Conservation (phyloP, 768 basidiomycete genomes). For the Dentipellis sp. region DNA sequence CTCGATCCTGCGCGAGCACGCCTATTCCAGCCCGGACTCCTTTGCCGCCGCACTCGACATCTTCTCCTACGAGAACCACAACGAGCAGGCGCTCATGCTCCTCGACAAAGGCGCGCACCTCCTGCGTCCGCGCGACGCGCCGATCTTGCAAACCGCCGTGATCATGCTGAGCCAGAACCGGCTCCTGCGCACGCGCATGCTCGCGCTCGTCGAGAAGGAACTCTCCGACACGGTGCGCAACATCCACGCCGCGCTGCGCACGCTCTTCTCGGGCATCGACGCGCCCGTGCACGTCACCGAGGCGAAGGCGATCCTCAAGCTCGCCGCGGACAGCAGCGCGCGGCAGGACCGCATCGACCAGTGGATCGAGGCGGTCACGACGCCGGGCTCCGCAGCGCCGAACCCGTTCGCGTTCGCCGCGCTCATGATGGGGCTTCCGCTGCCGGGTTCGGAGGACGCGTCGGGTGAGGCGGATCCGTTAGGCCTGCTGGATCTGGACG, state of each 20-base stretch:
- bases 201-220: slow-evolving; percentile 43
- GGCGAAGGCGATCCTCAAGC: slow-evolving; percentile 35
- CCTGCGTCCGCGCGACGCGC: slow-evolving; percentile 50
- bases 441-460: slow-evolving; percentile 27
- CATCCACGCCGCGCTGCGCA: slow-evolving; percentile 33
- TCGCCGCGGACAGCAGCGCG: slow-evolving; percentile 27
- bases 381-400: slow-evolving; percentile 26
- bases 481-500: slow-evolving; percentile 42
- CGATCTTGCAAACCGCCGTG: slow-evolving; percentile 36
- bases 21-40: slow-evolving; percentile 32
- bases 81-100: slow-evolving; percentile 28
- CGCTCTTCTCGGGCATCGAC: slow-evolving; percentile 39
- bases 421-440: slow-evolving; percentile 50
- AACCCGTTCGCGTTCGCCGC: slow-evolving; percentile 56
- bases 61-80: slow-evolving; percentile 28
- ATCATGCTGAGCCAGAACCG: slow-evolving; percentile 26
- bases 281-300: slow-evolving; percentile 30
- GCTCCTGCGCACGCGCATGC: slow-evolving; percentile 19
- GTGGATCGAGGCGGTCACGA: slow-evolving; percentile 42
- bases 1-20: no score
- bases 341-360: slow-evolving; percentile 38
- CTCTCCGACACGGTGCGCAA: slow-evolving; percentile 35
- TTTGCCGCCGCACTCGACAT: slow-evolving; percentile 49
- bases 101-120: slow-evolving; percentile 42
- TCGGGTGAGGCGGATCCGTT: slow-evolving; percentile 37